Evolutionary conservation across 2,329 filamentous ascomycete genomes (phyloP).

Genomic region (Venturia carpophila): DNA sequence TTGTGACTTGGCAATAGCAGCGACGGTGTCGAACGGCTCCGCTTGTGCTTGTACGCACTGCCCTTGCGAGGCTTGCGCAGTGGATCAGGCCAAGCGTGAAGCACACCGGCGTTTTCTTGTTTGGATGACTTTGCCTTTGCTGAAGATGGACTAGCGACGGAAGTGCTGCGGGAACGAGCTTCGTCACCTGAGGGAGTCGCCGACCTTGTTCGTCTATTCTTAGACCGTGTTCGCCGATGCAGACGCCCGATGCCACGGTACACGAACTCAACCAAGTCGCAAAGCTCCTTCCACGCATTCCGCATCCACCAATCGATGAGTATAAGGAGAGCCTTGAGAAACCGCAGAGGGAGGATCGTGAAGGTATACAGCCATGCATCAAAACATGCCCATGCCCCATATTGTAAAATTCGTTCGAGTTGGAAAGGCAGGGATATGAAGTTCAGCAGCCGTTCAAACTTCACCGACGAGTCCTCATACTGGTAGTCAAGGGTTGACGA

Average conservation of each 20-base stretch:
- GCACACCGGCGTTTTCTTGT: conserved; percentile 11
- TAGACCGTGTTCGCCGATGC: conserved; percentile 44
- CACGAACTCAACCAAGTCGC: conserved; percentile 67
- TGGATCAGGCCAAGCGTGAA: conserved; percentile 16
- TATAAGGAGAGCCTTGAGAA: conserved; percentile 70
- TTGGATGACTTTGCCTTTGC: not conserved
- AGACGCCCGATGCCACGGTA: conserved; percentile 72
- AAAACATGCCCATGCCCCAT: conserved; percentile 83
- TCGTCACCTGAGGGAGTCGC: conserved; percentile 8
- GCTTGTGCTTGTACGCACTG: conserved; percentile 48
- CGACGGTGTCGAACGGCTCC: conserved; percentile 79
- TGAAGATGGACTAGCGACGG: conserved; percentile 7
- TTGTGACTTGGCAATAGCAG: conserved; percentile 82
- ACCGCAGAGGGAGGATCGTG: conserved; percentile 86
- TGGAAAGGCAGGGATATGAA: conserved; percentile 75
- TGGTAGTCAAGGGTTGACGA: conserved; percentile 54
- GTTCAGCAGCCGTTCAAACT: conserved; percentile 85
- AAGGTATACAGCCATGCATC: conserved; percentile 97
- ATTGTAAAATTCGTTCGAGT: conserved; percentile 76
- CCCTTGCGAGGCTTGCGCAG: conserved; percentile 27
- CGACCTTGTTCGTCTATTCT: not conserved
- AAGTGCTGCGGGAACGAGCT: not conserved
- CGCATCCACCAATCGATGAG: conserved; percentile 71
- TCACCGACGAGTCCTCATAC: conserved; percentile 87
- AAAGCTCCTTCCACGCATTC: conserved; percentile 61